Base-by-base conservation (phyloP, 768 basidiomycete genomes). In the Lactarius indigo region DNA sequence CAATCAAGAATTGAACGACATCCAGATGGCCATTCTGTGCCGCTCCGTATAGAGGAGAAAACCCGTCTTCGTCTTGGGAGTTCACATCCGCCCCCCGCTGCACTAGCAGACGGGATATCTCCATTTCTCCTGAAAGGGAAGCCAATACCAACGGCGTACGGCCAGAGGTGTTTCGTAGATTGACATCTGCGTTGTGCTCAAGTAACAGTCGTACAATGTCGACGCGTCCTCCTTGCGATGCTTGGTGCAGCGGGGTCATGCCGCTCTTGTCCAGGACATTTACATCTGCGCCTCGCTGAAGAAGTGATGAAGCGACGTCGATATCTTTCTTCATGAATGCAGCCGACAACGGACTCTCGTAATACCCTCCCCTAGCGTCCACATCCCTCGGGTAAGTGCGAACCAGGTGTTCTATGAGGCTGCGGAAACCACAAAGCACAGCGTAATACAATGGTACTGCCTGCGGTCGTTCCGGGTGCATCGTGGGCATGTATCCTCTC, bases 401-500 rank as follows among this genome's bases (percentile, higher is more conserved):
- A 23, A 65, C 26, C 52, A 65, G 52, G 28, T 54, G 57, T 3
- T 55, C 7, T n/a, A 18, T 41, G 5, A 60, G 20, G 6, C 20
- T 17, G 12, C 5, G 4, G 0, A 65, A 2, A 30, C 52, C 59
- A 20, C n/a, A 61, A 0, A 35, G 26, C 17, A 59, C n/a, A 0
- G 64, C 64, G 28, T 44, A 61, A 28, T 65, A 58, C 17, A 65
- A 35, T 2, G 64, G 41, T 4, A 31, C 55, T 35, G 63, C 64
- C 4, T 2, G 10, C 3, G 59, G 37, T 23, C 3, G n/a, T 6
- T 13, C 4, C 5, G 58, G 58, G n/a, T 18, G 15, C 23, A 33
- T 30, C 35, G 26, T 7, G 1, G 9, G 17, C 7, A 8, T 4
- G 10, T 6, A 4, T 12, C 39, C 54, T 33, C n/a, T 15, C 30